These are phyloP conservation scores for Fusarium sp. DNA, from an alignment of 2,329 filamentous ascomycete species.

Conservation along the genomic window DNA sequence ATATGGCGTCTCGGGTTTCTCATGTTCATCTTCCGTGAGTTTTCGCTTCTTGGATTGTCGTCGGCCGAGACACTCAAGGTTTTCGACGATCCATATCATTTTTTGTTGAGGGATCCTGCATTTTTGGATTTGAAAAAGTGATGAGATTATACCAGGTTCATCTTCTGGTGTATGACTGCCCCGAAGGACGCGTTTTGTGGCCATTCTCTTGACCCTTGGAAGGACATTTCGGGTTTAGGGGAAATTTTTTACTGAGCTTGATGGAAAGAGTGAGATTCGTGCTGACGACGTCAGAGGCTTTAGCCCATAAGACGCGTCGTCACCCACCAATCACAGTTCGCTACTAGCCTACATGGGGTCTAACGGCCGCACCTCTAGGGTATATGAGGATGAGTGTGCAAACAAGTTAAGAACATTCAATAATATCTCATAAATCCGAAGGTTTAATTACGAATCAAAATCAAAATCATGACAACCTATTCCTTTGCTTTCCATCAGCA, in stretches of 20 bases:
- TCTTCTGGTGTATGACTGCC: neutral
- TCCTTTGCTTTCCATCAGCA: no score
- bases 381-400: neutral
- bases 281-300: neutral
- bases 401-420: no score
- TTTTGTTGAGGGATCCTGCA: conserved; percentile 31
- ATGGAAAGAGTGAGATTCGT: neutral
- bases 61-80: conserved; percentile 32
- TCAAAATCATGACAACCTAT: no score
- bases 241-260: neutral
- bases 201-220: neutral
- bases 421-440: no score
- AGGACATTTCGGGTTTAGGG: conserved; percentile 10
- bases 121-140: conserved; percentile 24
- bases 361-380: neutral
- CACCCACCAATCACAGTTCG: conserved; percentile 1
- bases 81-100: conserved; percentile 39
- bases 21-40: fast-evolving
- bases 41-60: conserved; percentile 26
- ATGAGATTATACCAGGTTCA: neutral
- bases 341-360: no score
- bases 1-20: neutral
- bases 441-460: no score
- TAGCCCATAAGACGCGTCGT: conserved; percentile 5
- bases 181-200: neutral